Base-by-base conservation (phyloP, 73 alveolate species). In the Breviolum minutum region DNA sequence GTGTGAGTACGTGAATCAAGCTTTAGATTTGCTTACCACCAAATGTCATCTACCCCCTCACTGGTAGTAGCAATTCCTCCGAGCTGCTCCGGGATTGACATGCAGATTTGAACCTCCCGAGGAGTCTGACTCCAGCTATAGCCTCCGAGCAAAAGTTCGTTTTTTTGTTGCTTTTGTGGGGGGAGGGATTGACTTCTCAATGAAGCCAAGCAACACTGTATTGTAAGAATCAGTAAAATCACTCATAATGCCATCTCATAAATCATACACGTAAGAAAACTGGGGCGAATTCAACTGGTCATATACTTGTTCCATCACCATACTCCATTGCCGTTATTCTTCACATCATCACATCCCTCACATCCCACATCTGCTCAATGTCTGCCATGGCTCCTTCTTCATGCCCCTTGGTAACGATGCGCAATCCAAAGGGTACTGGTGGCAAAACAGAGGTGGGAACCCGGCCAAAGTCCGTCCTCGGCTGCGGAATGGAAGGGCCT, bases 81-180 rank as follows among this genome's bases (percentile, higher is more conserved):
- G 12, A 24, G 98, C 26, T 40, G 48, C 98, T 22, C n/a, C 40
- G 26, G 81, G 27, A 92, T 92, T 54, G 90, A 90, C 98, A 92
- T 92, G 24, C 90, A 64, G 91, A 92, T 12, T 63, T 92, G 98
- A 60, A 92, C 62, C 32, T 92, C 98, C 1, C 60, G 20, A 4
- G 98, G 60, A 32, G 98, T 92, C 73, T 92, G 98, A 26, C 81
- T 74, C 98, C 98, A 92, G 48, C 91, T 54, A 66, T 74, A 92
- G 29, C 98, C 98, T 92, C 2, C 29, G 26, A 19, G 26, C 48
- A 5, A 48, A 71, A 7, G 20, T 17, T 48, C 77, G 24, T 68
- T 68, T 1, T 40, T 40, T 0, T 40, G 0, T 40, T 40, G 0
- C 3, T 40, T 40, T 40, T 40, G 0, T 40, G 54, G 54, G 54